Evolutionary conservation across 495 filamentous ascomycete species (phyloP).

Genomic region (Talaromyces thailandensis): DNA sequence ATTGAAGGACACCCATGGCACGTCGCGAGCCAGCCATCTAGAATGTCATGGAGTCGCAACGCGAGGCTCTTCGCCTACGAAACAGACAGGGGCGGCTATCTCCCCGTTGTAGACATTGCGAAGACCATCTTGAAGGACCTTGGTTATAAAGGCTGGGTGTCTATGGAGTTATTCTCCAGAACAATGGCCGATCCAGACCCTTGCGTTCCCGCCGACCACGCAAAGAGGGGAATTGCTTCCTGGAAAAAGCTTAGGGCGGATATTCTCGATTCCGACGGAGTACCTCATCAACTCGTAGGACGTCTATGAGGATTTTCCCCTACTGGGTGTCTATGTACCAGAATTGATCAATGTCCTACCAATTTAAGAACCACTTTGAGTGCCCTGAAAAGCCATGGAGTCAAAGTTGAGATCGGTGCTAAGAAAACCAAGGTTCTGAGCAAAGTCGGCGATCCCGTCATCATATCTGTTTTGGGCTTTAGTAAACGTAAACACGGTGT

Average conservation of each 20-base stretch:
- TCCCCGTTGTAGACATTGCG: slow-evolving; percentile 41
- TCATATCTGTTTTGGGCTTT: slow-evolving; percentile 12
- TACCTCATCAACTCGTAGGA: slow-evolving; percentile 48
- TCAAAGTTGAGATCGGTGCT: slow-evolving; percentile 17
- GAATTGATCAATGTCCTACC: slow-evolving; percentile 49
- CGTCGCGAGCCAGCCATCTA: slow-evolving; percentile 48
- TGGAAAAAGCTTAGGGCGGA: slow-evolving; percentile 47
- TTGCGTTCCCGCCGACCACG: slow-evolving; percentile 52
- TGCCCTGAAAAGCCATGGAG: slow-evolving; percentile 39
- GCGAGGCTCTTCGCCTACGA: slow-evolving; percentile 71
- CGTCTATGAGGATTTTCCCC: slow-evolving; percentile 56
- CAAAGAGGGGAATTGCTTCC: slow-evolving; percentile 49
- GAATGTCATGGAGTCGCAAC: slow-evolving; percentile 83
- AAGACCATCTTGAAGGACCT: slow-evolving; percentile 49
- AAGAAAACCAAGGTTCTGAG: slow-evolving; percentile 20
- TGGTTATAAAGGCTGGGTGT: slow-evolving; percentile 63
- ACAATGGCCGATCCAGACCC: slow-evolving; percentile 48
- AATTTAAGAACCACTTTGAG: slow-evolving; percentile 58
- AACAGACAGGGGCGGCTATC: slow-evolving; percentile 57
- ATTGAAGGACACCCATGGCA: slow-evolving; percentile 55
- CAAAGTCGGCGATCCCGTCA: slow-evolving; percentile 9
- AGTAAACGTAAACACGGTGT: neutral
- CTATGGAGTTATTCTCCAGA: slow-evolving; percentile 67
- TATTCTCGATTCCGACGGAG: slow-evolving; percentile 18
- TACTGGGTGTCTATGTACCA: slow-evolving; percentile 28